These are phyloP conservation scores for Calonectria crousiana DNA, from an alignment of 2,329 filamentous ascomycete genomes.

Conservation along the genomic window DNA sequence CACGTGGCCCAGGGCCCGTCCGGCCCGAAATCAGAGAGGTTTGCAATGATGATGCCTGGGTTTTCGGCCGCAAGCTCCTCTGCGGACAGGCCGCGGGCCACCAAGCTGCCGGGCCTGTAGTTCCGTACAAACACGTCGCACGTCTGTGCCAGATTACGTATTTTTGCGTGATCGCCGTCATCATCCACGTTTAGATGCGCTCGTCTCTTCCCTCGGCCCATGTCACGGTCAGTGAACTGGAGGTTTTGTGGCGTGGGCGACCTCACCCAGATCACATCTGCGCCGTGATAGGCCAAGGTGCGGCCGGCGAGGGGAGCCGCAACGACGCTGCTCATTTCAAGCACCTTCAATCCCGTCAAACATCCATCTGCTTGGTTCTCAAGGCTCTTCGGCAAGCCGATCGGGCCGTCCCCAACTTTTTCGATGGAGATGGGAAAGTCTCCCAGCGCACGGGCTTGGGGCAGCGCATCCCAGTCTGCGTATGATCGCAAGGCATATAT, in stretches of 20 bases:
- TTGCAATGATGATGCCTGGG: conserved; percentile 62
- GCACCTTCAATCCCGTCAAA: conserved; percentile 73
- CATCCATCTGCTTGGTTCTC: conserved; percentile 30
- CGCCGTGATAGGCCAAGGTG: conserved; percentile 77
- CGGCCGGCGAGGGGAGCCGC: conserved; percentile 77
- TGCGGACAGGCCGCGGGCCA: conserved; percentile 52
- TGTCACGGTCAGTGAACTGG: conserved; percentile 74
- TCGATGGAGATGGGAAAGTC: conserved; percentile 60
- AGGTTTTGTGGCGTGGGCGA: conserved; percentile 73
- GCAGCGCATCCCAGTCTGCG: conserved; percentile 62
- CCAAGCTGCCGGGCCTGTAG: conserved; percentile 68
- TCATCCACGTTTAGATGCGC: not conserved
- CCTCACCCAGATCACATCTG: conserved; percentile 77
- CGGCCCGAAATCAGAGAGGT: conserved; percentile 52
- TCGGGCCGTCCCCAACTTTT: conserved; percentile 42
- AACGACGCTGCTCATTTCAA: conserved; percentile 80
- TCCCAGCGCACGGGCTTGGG: conserved; percentile 58
- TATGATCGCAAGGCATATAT: conserved; percentile 64
- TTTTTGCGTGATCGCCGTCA: conserved; percentile 59
- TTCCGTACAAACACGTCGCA: conserved; percentile 75
- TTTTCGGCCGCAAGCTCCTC: conserved; percentile 53
- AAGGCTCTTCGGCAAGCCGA: not conserved
- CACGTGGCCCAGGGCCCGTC: not conserved
- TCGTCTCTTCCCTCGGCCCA: conserved; percentile 75
- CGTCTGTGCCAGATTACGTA: conserved; percentile 67